Evolutionary conservation across 345 rosid genomes (phyloP), one percentile per base, ranked within the genome.

Genomic region (Passiflora organensis): DNA sequence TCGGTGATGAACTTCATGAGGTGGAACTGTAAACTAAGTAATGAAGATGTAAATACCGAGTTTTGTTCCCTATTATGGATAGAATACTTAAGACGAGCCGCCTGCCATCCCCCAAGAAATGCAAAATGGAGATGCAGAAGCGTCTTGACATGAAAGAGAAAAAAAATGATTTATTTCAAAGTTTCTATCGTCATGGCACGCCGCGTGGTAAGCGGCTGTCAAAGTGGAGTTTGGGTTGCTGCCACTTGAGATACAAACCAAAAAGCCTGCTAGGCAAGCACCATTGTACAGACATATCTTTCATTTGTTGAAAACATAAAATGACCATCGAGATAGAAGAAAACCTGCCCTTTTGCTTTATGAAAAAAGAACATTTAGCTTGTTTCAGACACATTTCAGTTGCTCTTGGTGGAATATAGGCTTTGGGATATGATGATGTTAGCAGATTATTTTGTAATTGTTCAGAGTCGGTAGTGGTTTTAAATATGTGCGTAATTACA

Each of bases 1-100:
- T 78, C 47, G 90, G 81, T 18, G 96, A n/a, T n/a, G n/a, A 93
- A 51, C 91, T 94, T 41, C 91, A 89, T 18, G 95, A 89, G 70
- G 99, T 93, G 73, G 94, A 86, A 56, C 91, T 93, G 68, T 93
- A 84, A 67, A 24, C 21, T 41, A 64, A 53, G 53, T 48, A 46
- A 64, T 43, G 63, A 70, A 69, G 64, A 78, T 81, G 88, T 82
- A 78, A 65, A 80, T 74, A 78, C 58, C 63, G 5, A 73, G 76
- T 75, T 77, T 71, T 77, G 82, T 60, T 74, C 65, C 49, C 51
- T 64, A 56, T 68, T 61, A 53, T 42, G 59, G 28, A 47, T 59
- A 43, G 57, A 20, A 39, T 15, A 64, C 56, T 65, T 49, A 58
- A 54, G 69, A 73, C 52, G 53, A 39, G 64, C 66, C 47, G 67